A percentile compares a stretch with the other conserved stretches of the same genome.
Evolutionary conservation across 1,284 basidiomycete genomes (phyloP).

Genomic region (Puccinia horiana): DNA sequence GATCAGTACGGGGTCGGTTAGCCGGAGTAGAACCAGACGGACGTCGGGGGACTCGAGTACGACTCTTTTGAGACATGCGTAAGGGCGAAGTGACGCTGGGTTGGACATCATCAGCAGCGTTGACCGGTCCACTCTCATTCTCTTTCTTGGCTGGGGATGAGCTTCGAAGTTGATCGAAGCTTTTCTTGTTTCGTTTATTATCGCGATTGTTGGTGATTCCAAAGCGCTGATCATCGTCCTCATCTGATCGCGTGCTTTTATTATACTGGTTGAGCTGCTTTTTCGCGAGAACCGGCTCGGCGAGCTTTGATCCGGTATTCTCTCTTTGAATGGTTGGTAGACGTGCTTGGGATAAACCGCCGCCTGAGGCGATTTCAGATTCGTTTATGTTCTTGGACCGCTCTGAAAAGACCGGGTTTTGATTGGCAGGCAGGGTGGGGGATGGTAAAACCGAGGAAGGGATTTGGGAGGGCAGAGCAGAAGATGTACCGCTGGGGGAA

Average conservation of each 20-base stretch:
- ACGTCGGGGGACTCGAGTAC: conserved; percentile 6
- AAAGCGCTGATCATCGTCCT: conserved; percentile 30
- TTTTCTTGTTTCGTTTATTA: conserved; percentile 41
- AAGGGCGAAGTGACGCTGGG: conserved; percentile 15
- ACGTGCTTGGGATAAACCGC: neutral
- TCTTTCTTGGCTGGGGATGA: conserved; percentile 4
- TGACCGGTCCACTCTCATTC: neutral
- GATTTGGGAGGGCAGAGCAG: neutral
- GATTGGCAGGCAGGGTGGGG: neutral
- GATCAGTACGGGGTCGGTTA: conserved; percentile 11
- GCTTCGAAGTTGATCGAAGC: neutral
- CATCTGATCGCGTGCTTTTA: conserved; percentile 18
- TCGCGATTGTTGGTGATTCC: neutral
- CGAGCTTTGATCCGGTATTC: neutral
- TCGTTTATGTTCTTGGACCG: neutral
- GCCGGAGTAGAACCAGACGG: conserved; percentile 8
- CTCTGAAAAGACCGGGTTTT: conserved; percentile 9
- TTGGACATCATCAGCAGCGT: neutral
- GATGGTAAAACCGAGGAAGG: neutral
- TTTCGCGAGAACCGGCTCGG: neutral
- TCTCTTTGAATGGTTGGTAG: neutral
- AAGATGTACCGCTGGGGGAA: neutral
- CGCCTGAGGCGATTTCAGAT: neutral
- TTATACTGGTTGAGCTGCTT: conserved; percentile 41
- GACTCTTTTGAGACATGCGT: conserved; percentile 26